Evolutionary conservation across 2,329 filamentous ascomycete species (phyloP), one percentile per base, ranked within the genome.

Genomic region (Paraconiothyrium brasiliense): DNA sequence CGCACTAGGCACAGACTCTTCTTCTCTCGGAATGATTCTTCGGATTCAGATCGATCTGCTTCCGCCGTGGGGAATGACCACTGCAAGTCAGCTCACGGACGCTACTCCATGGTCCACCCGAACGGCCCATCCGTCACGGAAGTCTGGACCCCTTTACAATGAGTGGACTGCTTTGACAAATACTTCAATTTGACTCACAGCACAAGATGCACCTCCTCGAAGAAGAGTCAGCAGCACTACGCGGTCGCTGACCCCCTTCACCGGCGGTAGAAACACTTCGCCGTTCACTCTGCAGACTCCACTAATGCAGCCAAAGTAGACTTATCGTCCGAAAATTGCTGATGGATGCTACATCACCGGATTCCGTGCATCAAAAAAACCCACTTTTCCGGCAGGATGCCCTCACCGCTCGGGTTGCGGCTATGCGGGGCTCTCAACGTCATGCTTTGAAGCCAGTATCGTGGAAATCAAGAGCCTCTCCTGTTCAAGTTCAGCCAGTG

Each of bases 101-200:
- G n/a, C 48, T 51, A 51, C 48, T 51, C 32, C 30, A 37, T 37
- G 37, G 27, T 51, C 32, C 32, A 32, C 16, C 48, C 14, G 16
- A 37, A 51, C 32, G 48, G 32, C 32, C 7, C 35, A 51, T 51
- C 48, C 48, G 24, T 37, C n/a, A 32, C 48, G 32, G 48, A 51
- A 10, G n/a, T 20, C 30, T 51, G 30, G n/a, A 56, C 41, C 39
- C 24, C 37, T 41, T 22, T 35, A 46, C 39, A 34, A 13, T 6
- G 13, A 57, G 39, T 44, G 54, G 27, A 43, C 54, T 39, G 34
- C 47, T 37, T 54, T 71, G 65, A 66, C 68, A 68, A 67, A 69
- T 68, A 56, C 52, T 35, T 14, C 27, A 30, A 41, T 27, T 60
- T 44, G 48, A 56, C 51, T 37, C 41, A 20, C 20, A 24, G 35